These are phyloP conservation scores for Cornus suecica DNA, from an alignment of 148 eudicot species.

Conservation along the genomic window DNA sequence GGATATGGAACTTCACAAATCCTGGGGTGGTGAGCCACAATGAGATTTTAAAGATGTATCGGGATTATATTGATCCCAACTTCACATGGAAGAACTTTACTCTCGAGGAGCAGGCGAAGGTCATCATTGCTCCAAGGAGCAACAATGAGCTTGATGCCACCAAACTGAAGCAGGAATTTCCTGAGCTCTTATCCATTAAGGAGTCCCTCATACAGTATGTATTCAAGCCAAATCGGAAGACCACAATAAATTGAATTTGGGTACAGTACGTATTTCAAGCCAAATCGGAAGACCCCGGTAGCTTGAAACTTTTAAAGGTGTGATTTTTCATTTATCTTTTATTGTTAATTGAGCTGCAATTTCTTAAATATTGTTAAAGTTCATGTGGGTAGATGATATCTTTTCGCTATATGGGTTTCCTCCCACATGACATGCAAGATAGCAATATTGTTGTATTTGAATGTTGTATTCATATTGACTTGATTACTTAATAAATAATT, in stretches of 20 bases:
- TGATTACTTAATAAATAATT: conserved; percentile 7
- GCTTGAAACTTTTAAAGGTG: conserved; percentile 8
- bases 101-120: conserved; percentile 52
- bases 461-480: conserved; percentile 13
- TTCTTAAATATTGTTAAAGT: not conserved
- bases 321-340: not conserved
- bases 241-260: conserved; percentile 13
- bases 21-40: conserved; percentile 64
- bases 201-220: conserved; percentile 40
- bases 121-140: conserved; percentile 54
- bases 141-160: conserved; percentile 54
- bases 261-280: conserved; percentile 42
- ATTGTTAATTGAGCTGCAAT: not conserved
- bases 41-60: conserved; percentile 51
- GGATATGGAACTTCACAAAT: conserved; percentile 59
- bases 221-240: conserved; percentile 45
- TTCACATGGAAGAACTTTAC: conserved; percentile 48
- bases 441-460: conserved; percentile 3
- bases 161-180: conserved; percentile 43
- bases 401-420: not conserved
- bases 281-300: conserved; percentile 33
- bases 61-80: conserved; percentile 41
- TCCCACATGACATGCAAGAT: not conserved
- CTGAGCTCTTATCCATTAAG: conserved; percentile 42
- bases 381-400: not conserved